These are phyloP conservation scores for Apodospora peruviana DNA, from an alignment of 495 filamentous ascomycete genomes.

Conservation along the genomic window DNA sequence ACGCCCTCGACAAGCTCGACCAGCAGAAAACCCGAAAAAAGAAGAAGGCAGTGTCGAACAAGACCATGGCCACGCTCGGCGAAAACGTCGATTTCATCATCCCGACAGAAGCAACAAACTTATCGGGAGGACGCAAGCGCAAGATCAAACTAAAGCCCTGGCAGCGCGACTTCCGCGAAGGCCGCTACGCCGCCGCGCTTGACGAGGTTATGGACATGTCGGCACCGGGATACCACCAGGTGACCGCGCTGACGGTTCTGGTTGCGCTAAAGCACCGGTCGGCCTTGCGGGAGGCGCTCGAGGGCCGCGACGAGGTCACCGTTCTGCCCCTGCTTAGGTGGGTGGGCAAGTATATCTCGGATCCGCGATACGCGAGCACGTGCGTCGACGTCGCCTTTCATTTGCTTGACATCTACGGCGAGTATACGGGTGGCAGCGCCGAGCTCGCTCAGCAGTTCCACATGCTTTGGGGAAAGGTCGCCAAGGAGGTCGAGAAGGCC, in stretches of 20 bases:
- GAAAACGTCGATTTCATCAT: constrained; percentile 86
- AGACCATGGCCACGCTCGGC: constrained; percentile 76
- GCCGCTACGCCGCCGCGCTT: constrained; percentile 68
- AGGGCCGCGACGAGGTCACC: constrained; percentile 73
- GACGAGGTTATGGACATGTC: constrained; percentile 63
- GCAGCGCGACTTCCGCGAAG: constrained; percentile 76
- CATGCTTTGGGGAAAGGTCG: constrained; percentile 60
- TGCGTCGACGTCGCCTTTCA: constrained; percentile 75
- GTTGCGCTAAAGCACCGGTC: constrained; percentile 82
- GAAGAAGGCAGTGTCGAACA: constrained; percentile 61
- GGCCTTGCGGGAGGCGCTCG: constrained; percentile 74
- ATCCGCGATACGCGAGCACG: constrained; percentile 70
- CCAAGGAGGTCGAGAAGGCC: constrained; percentile 70
- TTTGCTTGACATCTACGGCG: constrained; percentile 80
- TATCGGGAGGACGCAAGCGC: constrained; percentile 43
- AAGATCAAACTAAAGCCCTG: constrained; percentile 62
- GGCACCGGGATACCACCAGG: constrained; percentile 44
- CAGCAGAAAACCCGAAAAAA: constrained; percentile 62
- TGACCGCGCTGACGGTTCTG: constrained; percentile 66
- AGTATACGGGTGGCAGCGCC: constrained; percentile 66
- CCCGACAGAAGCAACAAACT: constrained; percentile 15
- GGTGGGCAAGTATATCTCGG: constrained; percentile 69
- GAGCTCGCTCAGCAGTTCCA: constrained; percentile 65
- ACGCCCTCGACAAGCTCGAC: constrained; percentile 57
- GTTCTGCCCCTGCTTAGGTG: constrained; percentile 80